Evolutionary conservation across 176 grass and related monocot species (phyloP), one percentile per base, ranked within the genome.

Genomic region (Eleusine coracana): DNA sequence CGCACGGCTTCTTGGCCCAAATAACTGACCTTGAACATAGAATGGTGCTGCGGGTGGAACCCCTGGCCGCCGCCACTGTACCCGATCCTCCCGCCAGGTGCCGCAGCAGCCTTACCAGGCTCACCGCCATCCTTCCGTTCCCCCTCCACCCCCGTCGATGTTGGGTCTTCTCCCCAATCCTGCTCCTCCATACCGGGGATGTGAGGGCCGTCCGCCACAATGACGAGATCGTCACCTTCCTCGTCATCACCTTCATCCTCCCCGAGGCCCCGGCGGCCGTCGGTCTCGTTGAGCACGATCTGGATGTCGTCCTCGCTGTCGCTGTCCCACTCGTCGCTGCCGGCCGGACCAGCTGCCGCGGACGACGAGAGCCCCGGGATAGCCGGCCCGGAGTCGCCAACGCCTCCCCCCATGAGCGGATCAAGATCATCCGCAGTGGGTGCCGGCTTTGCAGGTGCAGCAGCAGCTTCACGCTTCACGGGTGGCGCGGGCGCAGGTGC

Each of bases 301-400:
- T 94, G 86, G 54, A 99, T 85, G 85, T 99, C 97, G 72, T 99
- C 97, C 48, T 99, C 97, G 70, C 97, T 99, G 34, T 99, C 97
- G 58, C 93, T 99, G 55, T 98, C 93, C 91, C 86, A 99, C 7
- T 96, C 91, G 7, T 98, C 97, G 80, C 83, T 96, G 48, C 82
- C 93, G 8, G 66, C 60, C 17, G 87, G 75, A 7, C 80, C 79
- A 37, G 71, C 81, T 3, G 62, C 87, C 51, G 50, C 84, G 15
- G 84, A 76, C 0, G 72, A 77, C 31, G 90, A 91, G 28, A 99
- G 89, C 40, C 97, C 97, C 41, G 97, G 97, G 74, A 99, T 99
- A 46, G 76, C 75, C 13, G 87, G 66, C 66, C 78, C 89, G 64
- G 70, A 78, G 79, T 96, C 89, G 45, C 64, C 89, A 29, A 29